Conservation (phyloP, 192 early-diverging fungal genomes). For the Umbelopsis vinacea region DNA sequence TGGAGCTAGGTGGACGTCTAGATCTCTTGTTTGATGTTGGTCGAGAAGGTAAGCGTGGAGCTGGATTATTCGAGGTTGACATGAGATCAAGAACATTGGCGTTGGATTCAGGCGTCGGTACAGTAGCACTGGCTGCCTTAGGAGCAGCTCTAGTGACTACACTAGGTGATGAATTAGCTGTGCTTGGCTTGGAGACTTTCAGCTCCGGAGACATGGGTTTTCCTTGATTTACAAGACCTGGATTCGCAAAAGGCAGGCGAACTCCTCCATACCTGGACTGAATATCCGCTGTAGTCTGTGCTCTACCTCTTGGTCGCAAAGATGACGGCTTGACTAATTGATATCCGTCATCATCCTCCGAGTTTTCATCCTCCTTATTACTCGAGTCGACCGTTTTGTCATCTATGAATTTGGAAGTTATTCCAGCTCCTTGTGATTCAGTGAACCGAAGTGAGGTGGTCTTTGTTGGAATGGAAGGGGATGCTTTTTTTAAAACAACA, state of each 20-base stretch:
- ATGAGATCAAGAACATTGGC: background rate
- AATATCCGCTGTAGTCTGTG: background rate
- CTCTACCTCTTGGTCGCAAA: slow-evolving; percentile 22
- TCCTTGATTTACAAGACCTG: background rate
- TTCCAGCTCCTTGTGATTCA: background rate
- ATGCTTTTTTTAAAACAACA: slow-evolving; percentile 1
- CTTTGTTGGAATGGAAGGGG: background rate
- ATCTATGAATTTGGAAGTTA: background rate
- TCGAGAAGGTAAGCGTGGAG: slow-evolving; percentile 30
- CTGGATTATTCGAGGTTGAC: slow-evolving; percentile 24
- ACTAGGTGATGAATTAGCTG: background rate
- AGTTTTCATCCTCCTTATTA: slow-evolving; percentile 1
- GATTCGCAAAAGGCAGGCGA: background rate
- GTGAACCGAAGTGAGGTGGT: background rate
- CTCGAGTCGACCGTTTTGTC: background rate
- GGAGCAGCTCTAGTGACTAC: background rate
- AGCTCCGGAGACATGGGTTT: background rate
- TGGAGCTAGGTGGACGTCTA: background rate
- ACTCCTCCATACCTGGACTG: background rate
- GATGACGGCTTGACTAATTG: slow-evolving; percentile 33
- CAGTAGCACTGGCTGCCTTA: no score
- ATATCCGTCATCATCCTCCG: slow-evolving; percentile 29
- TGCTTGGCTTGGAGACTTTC: background rate
- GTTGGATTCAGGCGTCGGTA: background rate
- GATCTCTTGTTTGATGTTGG: slow-evolving; percentile 11